These are phyloP conservation scores for Lantana camara DNA, from an alignment of 257 asterid genomes.

Conservation along the genomic window DNA sequence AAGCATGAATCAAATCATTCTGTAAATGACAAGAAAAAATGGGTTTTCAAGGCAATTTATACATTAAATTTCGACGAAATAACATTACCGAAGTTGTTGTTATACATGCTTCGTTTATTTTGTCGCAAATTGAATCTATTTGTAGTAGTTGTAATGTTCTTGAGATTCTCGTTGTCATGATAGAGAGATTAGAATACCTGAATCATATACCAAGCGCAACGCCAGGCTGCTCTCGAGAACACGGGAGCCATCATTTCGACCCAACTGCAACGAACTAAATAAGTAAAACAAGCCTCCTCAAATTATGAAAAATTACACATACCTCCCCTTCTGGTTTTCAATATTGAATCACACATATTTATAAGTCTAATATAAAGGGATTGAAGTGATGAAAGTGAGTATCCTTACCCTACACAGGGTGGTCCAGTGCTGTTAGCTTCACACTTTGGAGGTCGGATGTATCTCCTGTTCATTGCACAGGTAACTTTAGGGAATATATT, in stretches of 20 bases:
- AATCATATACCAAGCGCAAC: constrained; percentile 85
- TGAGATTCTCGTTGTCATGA: too few relatives aligned
- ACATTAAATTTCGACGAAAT: too few relatives aligned
- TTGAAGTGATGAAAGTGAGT: neutral
- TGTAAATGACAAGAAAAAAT: constrained; percentile 16
- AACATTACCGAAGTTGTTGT: too few relatives aligned
- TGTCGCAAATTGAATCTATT: too few relatives aligned
- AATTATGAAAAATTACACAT: too few relatives aligned
- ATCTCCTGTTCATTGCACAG: constrained; percentile 54
- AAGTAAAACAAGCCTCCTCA: too few relatives aligned
- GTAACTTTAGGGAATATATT: neutral
- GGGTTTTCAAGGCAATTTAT: neutral
- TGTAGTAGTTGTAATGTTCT: too few relatives aligned
- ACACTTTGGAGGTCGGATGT: constrained; percentile 55
- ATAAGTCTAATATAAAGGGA: neutral
- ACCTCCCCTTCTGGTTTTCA: too few relatives aligned
- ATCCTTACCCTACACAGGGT: constrained; percentile 86
- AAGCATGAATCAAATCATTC: constrained; percentile 96
- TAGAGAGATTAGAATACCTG: constrained; percentile 54
- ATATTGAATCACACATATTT: too few relatives aligned
- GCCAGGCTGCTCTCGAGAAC: constrained; percentile 90
- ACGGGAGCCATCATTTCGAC: constrained; percentile 99
- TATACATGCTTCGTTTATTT: too few relatives aligned
- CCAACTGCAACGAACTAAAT: constrained; percentile 54
- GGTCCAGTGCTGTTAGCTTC: constrained; percentile 64